Conservation (phyloP, 106 monocot genomes). For the Allium sativum region DNA sequence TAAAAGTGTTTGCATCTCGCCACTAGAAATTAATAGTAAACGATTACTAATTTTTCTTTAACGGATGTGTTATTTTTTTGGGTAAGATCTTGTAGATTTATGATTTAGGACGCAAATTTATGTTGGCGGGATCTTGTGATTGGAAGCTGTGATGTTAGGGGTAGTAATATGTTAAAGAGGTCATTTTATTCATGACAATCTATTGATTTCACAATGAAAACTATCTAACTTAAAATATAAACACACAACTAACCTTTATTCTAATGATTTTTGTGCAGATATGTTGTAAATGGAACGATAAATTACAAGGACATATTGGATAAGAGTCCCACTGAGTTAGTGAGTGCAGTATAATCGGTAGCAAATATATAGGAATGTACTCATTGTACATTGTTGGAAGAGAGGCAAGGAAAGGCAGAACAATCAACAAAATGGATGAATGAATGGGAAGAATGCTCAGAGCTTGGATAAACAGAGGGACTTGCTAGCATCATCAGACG, state of each 20-base stretch:
- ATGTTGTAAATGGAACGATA: conserved; percentile 1
- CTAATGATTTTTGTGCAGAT: not conserved
- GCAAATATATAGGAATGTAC: conserved; percentile 4
- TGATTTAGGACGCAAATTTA: too few relatives aligned
- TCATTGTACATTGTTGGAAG: conserved; percentile 12
- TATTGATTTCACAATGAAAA: too few relatives aligned
- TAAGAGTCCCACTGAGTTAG: not conserved
- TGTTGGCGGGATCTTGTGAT: too few relatives aligned
- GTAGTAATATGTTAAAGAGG: too few relatives aligned
- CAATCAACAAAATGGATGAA: not conserved
- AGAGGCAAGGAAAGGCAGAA: conserved; percentile 1
- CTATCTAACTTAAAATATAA: too few relatives aligned
- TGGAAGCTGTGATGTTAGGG: too few relatives aligned
- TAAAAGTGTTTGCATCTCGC: too few relatives aligned
- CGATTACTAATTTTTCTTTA: too few relatives aligned
- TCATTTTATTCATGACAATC: too few relatives aligned
- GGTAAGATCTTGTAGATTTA: too few relatives aligned
- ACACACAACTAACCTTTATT: not conserved
- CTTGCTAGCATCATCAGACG: conserved; percentile 16
- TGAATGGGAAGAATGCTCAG: not conserved
- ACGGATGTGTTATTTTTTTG: too few relatives aligned
- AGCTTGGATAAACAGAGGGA: conserved; percentile 16
- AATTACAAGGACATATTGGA: conserved; percentile 1
- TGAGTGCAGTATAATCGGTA: not conserved
- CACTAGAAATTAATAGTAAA: too few relatives aligned